A percentile compares a stretch with the other conserved stretches of the same genome.
These are phyloP conservation scores for Phanerochaete carnosa DNA, from an alignment of 768 basidiomycete genomes.

Conservation along the genomic window DNA sequence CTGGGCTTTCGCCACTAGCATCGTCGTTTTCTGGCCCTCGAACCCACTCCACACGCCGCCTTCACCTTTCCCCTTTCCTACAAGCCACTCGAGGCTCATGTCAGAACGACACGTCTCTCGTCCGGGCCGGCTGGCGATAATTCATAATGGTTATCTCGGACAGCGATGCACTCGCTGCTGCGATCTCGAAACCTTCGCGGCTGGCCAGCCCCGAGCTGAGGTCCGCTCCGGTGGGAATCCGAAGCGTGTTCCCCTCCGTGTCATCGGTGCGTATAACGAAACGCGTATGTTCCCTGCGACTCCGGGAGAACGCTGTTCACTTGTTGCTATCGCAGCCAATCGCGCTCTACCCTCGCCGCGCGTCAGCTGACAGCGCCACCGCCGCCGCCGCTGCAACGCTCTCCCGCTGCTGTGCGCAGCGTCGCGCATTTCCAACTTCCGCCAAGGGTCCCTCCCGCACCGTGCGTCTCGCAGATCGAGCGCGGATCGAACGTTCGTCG, in stretches of 20 bases:
- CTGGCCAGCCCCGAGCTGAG: neutral
- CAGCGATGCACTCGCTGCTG: neutral
- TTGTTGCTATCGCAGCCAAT: neutral
- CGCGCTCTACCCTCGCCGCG: too few species aligned
- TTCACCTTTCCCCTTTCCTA: neutral
- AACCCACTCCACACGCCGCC: neutral
- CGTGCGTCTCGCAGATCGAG: neutral
- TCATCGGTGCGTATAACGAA: neutral
- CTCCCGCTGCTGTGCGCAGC: neutral
- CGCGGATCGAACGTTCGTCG: neutral
- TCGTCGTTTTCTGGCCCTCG: neutral
- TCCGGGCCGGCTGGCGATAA: too few species aligned
- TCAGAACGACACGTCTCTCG: neutral
- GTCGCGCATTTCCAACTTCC: neutral
- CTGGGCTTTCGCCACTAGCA: neutral
- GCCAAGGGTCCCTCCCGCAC: neutral
- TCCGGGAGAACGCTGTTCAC: too few species aligned
- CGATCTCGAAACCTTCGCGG: neutral
- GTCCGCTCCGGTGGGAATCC: neutral
- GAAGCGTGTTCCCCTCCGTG: neutral
- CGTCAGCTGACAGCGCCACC: too few species aligned
- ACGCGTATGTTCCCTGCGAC: neutral
- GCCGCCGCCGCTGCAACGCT: neutral
- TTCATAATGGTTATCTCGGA: too few species aligned
- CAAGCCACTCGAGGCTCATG: neutral